phyloP scores from a whole-genome alignment of 768 basidiomycete species.

The Lactarius evosmus region DNA sequence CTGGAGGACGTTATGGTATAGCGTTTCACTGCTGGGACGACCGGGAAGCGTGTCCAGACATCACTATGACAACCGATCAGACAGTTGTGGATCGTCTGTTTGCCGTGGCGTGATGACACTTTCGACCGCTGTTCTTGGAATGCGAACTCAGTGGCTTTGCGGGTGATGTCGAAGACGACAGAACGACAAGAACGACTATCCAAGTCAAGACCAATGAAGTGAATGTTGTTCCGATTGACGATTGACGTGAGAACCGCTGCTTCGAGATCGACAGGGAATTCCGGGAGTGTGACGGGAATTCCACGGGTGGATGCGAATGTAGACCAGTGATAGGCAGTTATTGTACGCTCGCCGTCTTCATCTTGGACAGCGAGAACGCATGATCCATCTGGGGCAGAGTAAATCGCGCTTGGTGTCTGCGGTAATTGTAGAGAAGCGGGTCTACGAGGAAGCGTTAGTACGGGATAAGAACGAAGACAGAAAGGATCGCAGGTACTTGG shows the following conservation, averaged over 20 bases:
- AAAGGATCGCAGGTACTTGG: slow-evolving; percentile 38
- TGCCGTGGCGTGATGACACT: slow-evolving; percentile 22
- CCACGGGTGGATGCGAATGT: slow-evolving; percentile 53
- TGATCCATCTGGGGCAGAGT: slow-evolving; percentile 53
- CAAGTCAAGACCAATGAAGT: slow-evolving; percentile 43
- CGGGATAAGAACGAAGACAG: too few species aligned
- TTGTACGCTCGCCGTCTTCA: not conserved
- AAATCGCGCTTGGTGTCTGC: slow-evolving; percentile 36
- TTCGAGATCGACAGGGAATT: slow-evolving; percentile 26
- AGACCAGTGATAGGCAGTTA: slow-evolving; percentile 52
- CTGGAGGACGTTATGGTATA: slow-evolving; percentile 22
- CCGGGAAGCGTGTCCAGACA: slow-evolving; percentile 19
- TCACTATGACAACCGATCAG: slow-evolving; percentile 14
- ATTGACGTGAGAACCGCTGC: slow-evolving; percentile 45
- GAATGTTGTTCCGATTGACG: slow-evolving; percentile 40
- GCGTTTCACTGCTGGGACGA: slow-evolving; percentile 9
- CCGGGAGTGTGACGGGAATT: slow-evolving; percentile 37
- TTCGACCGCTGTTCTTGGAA: slow-evolving; percentile 45
- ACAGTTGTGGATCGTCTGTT: slow-evolving; percentile 41
- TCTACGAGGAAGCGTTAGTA: slow-evolving; percentile 31
- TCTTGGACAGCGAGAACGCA: slow-evolving; percentile 43
- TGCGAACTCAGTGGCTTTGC: slow-evolving; percentile 53
- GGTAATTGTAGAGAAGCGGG: slow-evolving; percentile 45
- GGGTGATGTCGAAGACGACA: slow-evolving; percentile 48
- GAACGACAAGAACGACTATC: slow-evolving; percentile 40